Conservation (phyloP, 495 filamentous ascomycete genomes). For the Daldinia caldariorum region DNA sequence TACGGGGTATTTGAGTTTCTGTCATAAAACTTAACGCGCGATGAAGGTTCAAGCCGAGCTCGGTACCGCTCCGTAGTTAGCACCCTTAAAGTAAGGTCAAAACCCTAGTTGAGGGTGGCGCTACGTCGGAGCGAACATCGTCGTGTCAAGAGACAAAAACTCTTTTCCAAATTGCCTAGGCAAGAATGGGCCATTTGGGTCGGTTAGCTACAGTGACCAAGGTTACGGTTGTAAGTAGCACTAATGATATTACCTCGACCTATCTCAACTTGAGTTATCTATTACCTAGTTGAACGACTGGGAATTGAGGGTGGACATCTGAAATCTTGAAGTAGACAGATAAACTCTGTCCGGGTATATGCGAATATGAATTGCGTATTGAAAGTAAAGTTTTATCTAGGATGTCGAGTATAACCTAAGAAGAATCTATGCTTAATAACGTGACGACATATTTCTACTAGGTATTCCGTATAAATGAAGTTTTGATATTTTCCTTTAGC, state of each 20-base stretch:
- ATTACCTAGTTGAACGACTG: not conserved
- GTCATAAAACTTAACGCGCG: constrained; percentile 19
- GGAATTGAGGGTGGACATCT: not conserved
- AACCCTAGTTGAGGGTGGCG: not conserved
- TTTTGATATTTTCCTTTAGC: not conserved
- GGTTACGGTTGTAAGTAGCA: not conserved
- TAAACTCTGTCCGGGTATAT: not conserved
- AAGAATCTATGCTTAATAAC: not conserved
- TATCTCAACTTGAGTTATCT: not conserved
- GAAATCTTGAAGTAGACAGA: not conserved
- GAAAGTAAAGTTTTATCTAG: not conserved
- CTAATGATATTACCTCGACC: not conserved
- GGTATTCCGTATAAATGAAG: not conserved
- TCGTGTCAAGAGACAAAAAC: not conserved
- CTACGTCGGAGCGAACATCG: not conserved
- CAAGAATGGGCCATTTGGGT: not conserved
- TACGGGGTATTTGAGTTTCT: not conserved
- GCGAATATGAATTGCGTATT: not conserved
- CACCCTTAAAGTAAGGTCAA: constrained; percentile 4
- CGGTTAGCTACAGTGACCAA: not conserved
- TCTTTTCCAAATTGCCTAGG: not conserved
- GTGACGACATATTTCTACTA: not conserved
- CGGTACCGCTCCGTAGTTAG: not conserved
- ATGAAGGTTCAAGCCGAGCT: constrained; percentile 34
- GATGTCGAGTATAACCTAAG: not conserved